A percentile compares a stretch with the other conserved stretches of the same genome.
Conservation (phyloP, 257 asterid genomes). For the Scutellaria baicalensis region DNA sequence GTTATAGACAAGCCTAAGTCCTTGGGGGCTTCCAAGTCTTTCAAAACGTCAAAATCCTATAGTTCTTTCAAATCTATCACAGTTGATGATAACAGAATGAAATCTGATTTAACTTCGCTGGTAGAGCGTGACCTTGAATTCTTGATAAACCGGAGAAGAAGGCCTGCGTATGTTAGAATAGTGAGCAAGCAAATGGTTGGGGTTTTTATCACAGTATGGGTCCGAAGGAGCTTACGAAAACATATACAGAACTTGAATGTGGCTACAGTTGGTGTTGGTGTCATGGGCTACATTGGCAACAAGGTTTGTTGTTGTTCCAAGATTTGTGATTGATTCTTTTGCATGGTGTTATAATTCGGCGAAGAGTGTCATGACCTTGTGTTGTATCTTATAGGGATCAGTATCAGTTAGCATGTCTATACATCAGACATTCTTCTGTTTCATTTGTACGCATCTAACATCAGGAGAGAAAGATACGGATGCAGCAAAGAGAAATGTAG, state of each 20-base stretch:
- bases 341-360: not conserved
- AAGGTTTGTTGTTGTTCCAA: constrained; percentile 53
- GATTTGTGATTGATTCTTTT: not conserved
- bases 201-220: constrained; percentile 81
- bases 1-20: constrained; percentile 53
- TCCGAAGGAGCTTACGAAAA: constrained; percentile 71
- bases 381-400: constrained; percentile 62
- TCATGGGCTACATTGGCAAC: constrained; percentile 96
- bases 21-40: constrained; percentile 38
- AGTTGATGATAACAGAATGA: constrained; percentile 22
- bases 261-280: constrained; percentile 92
- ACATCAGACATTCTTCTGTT: constrained; percentile 90
- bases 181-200: constrained; percentile 99
- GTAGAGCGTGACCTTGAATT: constrained; percentile 66
- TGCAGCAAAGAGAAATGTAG: constrained; percentile 72
- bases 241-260: constrained; percentile 78
- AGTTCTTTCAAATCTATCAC: constrained; percentile 47
- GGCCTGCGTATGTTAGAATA: constrained; percentile 72
- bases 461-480: constrained; percentile 86
- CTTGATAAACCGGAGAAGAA: constrained; percentile 66
- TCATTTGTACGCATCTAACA: constrained; percentile 75
- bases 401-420: constrained; percentile 92
- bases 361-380: not conserved
- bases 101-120: constrained; percentile 39
- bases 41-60: constrained; percentile 46